Evolutionary conservation across 805 yeast genomes (phyloP).

Genomic region (Candida rishiriensis): DNA sequence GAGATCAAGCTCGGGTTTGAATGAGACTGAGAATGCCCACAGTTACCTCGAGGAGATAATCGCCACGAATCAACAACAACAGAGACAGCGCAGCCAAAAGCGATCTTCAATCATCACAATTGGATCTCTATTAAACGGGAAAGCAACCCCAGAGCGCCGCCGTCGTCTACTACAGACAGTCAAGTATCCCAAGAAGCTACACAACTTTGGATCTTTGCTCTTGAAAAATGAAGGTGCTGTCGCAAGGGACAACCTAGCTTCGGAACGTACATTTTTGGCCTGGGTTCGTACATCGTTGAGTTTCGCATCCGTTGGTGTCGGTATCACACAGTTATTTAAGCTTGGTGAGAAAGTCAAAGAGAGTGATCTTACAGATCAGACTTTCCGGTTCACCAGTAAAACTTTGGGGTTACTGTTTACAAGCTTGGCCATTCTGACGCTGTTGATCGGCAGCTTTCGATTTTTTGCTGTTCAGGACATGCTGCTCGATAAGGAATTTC

Average conservation of each 20-base stretch:
- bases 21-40: too few species aligned
- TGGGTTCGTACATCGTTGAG: slow-evolving; percentile 61
- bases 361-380: slow-evolving; percentile 1
- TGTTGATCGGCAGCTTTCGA: slow-evolving; percentile 44
- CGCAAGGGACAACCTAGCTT: slow-evolving; percentile 63
- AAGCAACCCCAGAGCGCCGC: too few species aligned
- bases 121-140: too few species aligned
- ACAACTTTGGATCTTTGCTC: slow-evolving; percentile 34
- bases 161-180: not conserved
- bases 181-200: slow-evolving; percentile 18
- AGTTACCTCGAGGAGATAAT: too few species aligned
- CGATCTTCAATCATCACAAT: too few species aligned
- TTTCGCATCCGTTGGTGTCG: slow-evolving; percentile 55
- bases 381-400: slow-evolving; percentile 15
- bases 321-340: slow-evolving; percentile 52
- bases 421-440: slow-evolving; percentile 41
- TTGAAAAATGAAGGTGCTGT: slow-evolving; percentile 54
- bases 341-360: slow-evolving; percentile 22
- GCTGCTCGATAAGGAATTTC: slow-evolving; percentile 43
- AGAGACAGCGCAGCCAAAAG: not conserved
- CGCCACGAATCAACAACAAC: too few species aligned
- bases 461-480: slow-evolving; percentile 49
- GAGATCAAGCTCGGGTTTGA: too few species aligned
- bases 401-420: slow-evolving; percentile 39
- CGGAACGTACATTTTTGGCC: slow-evolving; percentile 60